Evolutionary conservation across 495 filamentous ascomycete genomes (phyloP).

Genomic region (Penicillium steckii): DNA sequence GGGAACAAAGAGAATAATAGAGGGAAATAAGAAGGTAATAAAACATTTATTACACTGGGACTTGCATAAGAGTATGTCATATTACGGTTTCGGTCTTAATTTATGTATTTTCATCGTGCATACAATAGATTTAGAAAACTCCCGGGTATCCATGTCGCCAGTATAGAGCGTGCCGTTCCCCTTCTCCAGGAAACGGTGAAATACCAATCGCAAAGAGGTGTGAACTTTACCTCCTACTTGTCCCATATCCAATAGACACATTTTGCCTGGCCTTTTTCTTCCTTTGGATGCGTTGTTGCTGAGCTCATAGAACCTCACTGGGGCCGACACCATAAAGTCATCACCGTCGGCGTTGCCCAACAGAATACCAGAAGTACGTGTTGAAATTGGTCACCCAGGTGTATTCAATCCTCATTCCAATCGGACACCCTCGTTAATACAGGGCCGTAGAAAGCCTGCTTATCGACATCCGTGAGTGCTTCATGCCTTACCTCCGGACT

Average conservation of each 20-base stretch:
- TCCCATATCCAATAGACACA: background rate
- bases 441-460: background rate
- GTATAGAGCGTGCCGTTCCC: background rate
- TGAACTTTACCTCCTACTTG: background rate
- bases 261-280: background rate
- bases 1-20: background rate
- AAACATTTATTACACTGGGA: too few species aligned
- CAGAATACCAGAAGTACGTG: too few species aligned
- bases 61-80: background rate
- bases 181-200: background rate
- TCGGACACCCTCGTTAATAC: too few species aligned
- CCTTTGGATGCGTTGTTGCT: background rate
- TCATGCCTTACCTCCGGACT: slow-evolving; percentile 47
- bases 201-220: background rate
- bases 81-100: background rate
- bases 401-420: too few species aligned
- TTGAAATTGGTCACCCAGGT: too few species aligned
- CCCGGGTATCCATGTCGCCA: slow-evolving; percentile 22
- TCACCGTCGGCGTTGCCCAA: too few species aligned
- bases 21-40: background rate
- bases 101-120: slow-evolving; percentile 1
- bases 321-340: too few species aligned
- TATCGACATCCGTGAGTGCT: background rate
- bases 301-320: too few species aligned
- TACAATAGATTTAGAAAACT: slow-evolving; percentile 8